Evolutionary conservation across 768 basidiomycete species (phyloP).

Genomic region (Hericium erinaceus): DNA sequence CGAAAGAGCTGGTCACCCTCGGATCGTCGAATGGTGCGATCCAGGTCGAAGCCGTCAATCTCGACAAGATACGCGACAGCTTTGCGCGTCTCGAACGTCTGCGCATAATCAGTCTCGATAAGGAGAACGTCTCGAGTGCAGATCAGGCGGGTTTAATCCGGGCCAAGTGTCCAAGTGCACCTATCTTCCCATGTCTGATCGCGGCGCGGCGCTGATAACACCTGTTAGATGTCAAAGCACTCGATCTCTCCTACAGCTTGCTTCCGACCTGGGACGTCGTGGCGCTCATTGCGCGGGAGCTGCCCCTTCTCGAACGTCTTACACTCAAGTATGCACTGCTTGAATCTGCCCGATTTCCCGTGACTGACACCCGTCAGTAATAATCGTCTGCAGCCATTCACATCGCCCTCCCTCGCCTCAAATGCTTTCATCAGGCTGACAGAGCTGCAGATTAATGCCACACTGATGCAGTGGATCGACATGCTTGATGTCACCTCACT

Average conservation of each 20-base stretch:
- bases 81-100: conserved; percentile 58
- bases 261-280: conserved; percentile 64
- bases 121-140: conserved; percentile 48
- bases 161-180: conserved; percentile 60
- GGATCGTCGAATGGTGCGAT: conserved; percentile 81
- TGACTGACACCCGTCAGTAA: conserved; percentile 18
- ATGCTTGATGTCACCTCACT: conserved; percentile 38
- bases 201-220: not conserved
- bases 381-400: conserved; percentile 48
- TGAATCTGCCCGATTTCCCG: conserved; percentile 4
- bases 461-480: conserved; percentile 64
- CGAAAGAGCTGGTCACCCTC: conserved; percentile 56
- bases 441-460: conserved; percentile 69
- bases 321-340: conserved; percentile 62
- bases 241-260: conserved; percentile 76
- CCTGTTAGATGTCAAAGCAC: conserved; percentile 29
- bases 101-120: conserved; percentile 74
- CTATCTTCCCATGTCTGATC: conserved; percentile 14
- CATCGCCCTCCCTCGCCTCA: conserved; percentile 21
- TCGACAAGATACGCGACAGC: conserved; percentile 70
- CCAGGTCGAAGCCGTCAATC: conserved; percentile 74
- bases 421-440: conserved; percentile 41
- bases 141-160: conserved; percentile 40
- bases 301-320: conserved; percentile 55
- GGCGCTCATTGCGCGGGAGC: conserved; percentile 48